phyloP scores from a whole-genome alignment of 1,139 yeast species.

The Meyerozyma carpophila region DNA sequence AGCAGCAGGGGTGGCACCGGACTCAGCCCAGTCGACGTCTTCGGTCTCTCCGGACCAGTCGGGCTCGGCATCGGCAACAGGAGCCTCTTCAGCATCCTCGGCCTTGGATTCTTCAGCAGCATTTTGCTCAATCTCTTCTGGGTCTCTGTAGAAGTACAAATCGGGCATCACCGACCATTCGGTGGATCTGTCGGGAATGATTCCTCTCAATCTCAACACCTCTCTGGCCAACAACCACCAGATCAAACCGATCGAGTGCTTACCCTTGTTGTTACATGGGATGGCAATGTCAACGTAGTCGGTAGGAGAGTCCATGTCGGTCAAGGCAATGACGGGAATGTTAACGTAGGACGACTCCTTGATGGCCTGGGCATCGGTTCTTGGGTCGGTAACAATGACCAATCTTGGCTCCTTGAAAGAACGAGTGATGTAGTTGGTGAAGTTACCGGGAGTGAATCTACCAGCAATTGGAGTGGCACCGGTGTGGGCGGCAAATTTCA shows the following conservation, averaged over 20 bases:
- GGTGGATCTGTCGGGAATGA: conserved; percentile 93
- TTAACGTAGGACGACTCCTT: conserved; percentile 99
- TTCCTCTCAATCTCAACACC: conserved; percentile 98
- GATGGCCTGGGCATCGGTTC: conserved; percentile 99
- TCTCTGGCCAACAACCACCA: conserved; percentile 99
- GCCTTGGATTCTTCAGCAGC: conserved; percentile 61
- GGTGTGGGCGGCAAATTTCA: conserved; percentile 99
- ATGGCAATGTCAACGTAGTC: conserved; percentile 99
- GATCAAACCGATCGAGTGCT: conserved; percentile 99
- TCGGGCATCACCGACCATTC: conserved; percentile 99
- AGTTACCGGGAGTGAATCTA: conserved; percentile 99
- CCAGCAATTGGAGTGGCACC: conserved; percentile 99
- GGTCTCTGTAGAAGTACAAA: conserved; percentile 99
- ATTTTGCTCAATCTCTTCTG: conserved; percentile 95
- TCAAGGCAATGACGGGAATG: conserved; percentile 99
- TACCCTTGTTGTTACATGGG: conserved; percentile 99
- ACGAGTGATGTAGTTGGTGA: conserved; percentile 99
- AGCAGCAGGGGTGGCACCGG: conserved; percentile 64
- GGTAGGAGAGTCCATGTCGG: conserved; percentile 98
- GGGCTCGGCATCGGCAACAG: conserved; percentile 44
- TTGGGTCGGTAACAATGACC: conserved; percentile 98
- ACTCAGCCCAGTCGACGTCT: conserved; percentile 60
- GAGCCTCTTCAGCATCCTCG: conserved; percentile 50
- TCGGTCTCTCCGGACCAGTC: conserved; percentile 56
- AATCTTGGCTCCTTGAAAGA: conserved; percentile 99